A percentile compares a stretch with the other conserved stretches of the same genome.
Conservation (phyloP, 2,329 filamentous ascomycete species). For the Pseudophaeomoniella oleicola region DNA sequence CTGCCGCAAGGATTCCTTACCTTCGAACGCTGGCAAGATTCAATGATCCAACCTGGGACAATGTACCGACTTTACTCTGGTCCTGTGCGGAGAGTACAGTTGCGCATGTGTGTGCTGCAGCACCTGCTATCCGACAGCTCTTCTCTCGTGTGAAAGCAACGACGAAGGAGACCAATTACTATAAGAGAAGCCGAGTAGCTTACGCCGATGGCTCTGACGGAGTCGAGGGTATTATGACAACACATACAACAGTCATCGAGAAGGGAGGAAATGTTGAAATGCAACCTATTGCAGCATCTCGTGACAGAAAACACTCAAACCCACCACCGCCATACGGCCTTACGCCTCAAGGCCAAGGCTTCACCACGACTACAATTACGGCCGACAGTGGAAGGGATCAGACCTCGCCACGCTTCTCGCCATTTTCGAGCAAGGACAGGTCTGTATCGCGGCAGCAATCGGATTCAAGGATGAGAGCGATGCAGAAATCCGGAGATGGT, state of each 20-base stretch:
- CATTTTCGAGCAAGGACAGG: too few relatives aligned
- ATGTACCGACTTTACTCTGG: neutral
- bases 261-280: neutral
- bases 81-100: neutral
- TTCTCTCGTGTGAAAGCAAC: neutral
- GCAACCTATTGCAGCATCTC: neutral
- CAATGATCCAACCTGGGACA: neutral
- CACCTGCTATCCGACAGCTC: neutral
- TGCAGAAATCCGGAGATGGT: neutral
- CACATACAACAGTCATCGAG: neutral
- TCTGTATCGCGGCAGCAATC: too few relatives aligned
- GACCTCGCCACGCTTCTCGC: too few relatives aligned
- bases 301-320: neutral
- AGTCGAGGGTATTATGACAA: neutral
- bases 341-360: too few relatives aligned
- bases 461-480: too few relatives aligned
- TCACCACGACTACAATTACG: too few relatives aligned
- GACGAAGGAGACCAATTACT: neutral
- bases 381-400: too few relatives aligned
- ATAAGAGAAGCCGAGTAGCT: neutral
- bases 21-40: neutral
- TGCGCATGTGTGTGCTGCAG: neutral
- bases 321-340: neutral
- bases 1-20: neutral
- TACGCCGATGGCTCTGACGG: neutral